phyloP scores from a whole-genome alignment of 2,329 filamentous ascomycete species.

The Aplosporella prunicola region DNA sequence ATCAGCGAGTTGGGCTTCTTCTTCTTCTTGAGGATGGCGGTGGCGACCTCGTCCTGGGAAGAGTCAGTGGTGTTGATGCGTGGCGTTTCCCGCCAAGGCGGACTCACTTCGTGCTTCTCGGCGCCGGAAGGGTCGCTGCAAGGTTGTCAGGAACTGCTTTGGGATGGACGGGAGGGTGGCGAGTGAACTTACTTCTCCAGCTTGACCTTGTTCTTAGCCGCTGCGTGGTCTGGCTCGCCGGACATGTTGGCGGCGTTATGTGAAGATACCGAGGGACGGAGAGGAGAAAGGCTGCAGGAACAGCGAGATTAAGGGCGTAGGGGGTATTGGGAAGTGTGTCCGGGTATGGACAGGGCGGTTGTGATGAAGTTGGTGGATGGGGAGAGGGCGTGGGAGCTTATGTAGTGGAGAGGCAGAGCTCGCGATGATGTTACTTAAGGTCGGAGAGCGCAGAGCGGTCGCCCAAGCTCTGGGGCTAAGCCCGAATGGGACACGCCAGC shows the following conservation, averaged over 20 bases:
- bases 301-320: too few relatives aligned
- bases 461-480: too few relatives aligned
- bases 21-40: constrained; percentile 99
- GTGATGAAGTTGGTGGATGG: too few relatives aligned
- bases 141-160: constrained; percentile 31
- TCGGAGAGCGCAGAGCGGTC: too few relatives aligned
- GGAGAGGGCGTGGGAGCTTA: too few relatives aligned
- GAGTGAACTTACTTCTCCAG: constrained; percentile 33
- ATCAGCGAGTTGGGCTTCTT: constrained; percentile 99
- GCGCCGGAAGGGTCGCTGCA: constrained; percentile 78
- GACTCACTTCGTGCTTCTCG: constrained; percentile 70
- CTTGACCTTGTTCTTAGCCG: constrained; percentile 38
- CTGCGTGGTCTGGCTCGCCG: constrained; percentile 39
- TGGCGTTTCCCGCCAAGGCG: constrained; percentile 13
- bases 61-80: constrained; percentile 21
- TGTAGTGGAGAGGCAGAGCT: too few relatives aligned
- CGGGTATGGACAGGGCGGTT: too few relatives aligned
- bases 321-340: too few relatives aligned
- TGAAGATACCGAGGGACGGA: too few relatives aligned
- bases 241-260: constrained; percentile 38
- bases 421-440: too few relatives aligned
- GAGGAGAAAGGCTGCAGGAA: too few relatives aligned
- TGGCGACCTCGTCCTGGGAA: constrained; percentile 74
- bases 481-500: too few relatives aligned
- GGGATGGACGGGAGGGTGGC: constrained; percentile 11